Evolutionary conservation across 495 filamentous ascomycete genomes (phyloP).

Genomic region (Parachaetomium inaequale): DNA sequence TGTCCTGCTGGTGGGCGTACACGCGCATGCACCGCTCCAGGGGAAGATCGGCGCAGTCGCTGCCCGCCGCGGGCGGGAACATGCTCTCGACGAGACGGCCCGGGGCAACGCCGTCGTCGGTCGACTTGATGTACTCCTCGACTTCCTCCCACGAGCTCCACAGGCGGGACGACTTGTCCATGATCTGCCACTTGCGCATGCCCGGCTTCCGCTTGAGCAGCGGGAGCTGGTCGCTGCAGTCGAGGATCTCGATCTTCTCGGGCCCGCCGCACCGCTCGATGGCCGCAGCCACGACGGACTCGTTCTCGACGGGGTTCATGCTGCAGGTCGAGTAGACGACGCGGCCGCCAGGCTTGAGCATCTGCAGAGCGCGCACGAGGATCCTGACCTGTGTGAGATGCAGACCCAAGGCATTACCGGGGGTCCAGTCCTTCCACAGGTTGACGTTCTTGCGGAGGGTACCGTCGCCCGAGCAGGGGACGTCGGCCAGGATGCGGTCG

Average conservation of each 20-base stretch:
- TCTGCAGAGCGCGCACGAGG: constrained; percentile 86
- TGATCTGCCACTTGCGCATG: constrained; percentile 75
- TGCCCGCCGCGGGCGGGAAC: constrained; percentile 65
- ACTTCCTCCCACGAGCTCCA: constrained; percentile 78
- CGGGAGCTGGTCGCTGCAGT: constrained; percentile 73
- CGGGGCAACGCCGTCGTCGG: constrained; percentile 49
- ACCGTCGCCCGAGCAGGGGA: constrained; percentile 94
- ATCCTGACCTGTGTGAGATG: constrained; percentile 83
- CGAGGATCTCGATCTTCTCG: constrained; percentile 75
- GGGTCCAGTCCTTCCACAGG: constrained; percentile 92
- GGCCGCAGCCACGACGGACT: constrained; percentile 78
- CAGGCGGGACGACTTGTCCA: constrained; percentile 72
- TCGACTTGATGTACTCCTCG: constrained; percentile 56
- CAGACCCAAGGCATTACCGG: constrained; percentile 76
- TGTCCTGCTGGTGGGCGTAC: constrained; percentile 93
- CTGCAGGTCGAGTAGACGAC: constrained; percentile 97
- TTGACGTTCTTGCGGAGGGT: constrained; percentile 86
- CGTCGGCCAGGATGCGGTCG: constrained; percentile 92
- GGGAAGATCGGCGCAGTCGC: constrained; percentile 57
- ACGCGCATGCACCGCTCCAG: constrained; percentile 87
- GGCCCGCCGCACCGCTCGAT: constrained; percentile 87
- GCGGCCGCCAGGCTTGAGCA: constrained; percentile 90
- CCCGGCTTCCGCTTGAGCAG: constrained; percentile 71
- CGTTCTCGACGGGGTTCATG: constrained; percentile 96
- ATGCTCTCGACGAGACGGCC: constrained; percentile 69